Percentiles rank a stretch among this genome's conserved stretches.
Evolutionary conservation across 179 eudicot species (phyloP).

Genomic region (Drosera spatulata): DNA sequence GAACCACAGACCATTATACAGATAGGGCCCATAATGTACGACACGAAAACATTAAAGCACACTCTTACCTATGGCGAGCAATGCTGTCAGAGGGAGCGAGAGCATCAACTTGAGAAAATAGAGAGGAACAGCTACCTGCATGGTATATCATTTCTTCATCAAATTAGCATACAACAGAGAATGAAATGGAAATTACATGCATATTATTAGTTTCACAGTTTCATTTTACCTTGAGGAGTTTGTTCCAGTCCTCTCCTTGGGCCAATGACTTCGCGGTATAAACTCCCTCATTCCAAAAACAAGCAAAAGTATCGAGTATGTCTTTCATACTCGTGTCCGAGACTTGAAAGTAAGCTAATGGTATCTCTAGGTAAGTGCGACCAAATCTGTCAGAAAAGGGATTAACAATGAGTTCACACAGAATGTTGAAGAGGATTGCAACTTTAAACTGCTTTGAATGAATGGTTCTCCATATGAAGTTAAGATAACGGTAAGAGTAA

Average conservation of each 20-base stretch:
- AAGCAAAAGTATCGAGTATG: slow-evolving; percentile 19
- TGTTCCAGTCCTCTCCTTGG: slow-evolving; percentile 73
- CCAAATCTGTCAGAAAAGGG: slow-evolving; percentile 25
- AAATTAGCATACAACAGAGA: too few relatives aligned
- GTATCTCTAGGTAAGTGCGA: slow-evolving; percentile 34
- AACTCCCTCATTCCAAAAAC: slow-evolving; percentile 43
- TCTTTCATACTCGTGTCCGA: slow-evolving; percentile 43
- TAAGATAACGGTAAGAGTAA: too few relatives aligned
- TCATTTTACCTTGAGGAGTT: slow-evolving; percentile 54
- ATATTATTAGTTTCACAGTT: too few relatives aligned
- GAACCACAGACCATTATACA: too few relatives aligned
- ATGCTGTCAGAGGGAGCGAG: slow-evolving; percentile 31
- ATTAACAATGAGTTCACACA: not conserved
- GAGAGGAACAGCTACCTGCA: slow-evolving; percentile 47
- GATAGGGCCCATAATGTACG: not conserved
- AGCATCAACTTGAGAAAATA: slow-evolving; percentile 41
- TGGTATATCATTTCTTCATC: not conserved
- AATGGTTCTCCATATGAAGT: too few relatives aligned
- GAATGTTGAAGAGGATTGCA: not conserved
- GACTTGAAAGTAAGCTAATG: slow-evolving; percentile 48
- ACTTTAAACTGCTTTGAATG: too few relatives aligned
- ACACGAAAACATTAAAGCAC: not conserved
- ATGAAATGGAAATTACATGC: too few relatives aligned
- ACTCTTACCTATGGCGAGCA: slow-evolving; percentile 56
- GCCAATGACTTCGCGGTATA: slow-evolving; percentile 33